These are phyloP conservation scores for Astrocystis sublimbata DNA, from an alignment of 495 filamentous ascomycete genomes.

Conservation along the genomic window DNA sequence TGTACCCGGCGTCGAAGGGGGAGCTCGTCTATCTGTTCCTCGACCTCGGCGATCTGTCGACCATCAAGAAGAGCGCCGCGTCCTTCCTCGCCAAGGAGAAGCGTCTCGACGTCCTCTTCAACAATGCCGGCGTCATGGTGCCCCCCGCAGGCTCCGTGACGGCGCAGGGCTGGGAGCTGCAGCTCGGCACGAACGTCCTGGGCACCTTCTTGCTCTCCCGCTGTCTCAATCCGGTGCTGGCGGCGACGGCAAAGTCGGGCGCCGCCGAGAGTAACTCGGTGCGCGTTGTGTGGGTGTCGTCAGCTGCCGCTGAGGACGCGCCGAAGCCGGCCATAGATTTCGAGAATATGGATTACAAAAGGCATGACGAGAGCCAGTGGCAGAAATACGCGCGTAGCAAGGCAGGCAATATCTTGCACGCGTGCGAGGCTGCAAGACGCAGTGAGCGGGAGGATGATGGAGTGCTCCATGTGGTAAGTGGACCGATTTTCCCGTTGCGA, in stretches of 20 bases:
- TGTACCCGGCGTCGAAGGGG: conserved; percentile 16
- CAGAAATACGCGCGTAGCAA: conserved; percentile 42
- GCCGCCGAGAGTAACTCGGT: conserved; percentile 27
- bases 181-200: conserved; percentile 40
- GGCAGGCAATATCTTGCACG: conserved; percentile 34
- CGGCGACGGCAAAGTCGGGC: conserved; percentile 35
- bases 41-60: conserved; percentile 25
- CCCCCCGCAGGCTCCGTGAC: conserved; percentile 24
- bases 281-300: conserved; percentile 46
- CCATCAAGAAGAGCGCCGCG: conserved; percentile 19
- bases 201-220: conserved; percentile 40
- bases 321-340: conserved; percentile 33
- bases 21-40: conserved; percentile 25
- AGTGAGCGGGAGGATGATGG: conserved; percentile 22
- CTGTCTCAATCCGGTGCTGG: conserved; percentile 45
- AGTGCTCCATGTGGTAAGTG: conserved; percentile 17
- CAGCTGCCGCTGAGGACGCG: conserved; percentile 22
- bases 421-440: conserved; percentile 32
- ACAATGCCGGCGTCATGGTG: conserved; percentile 42
- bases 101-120: conserved; percentile 28
- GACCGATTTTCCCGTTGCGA: too few species aligned
- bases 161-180: conserved; percentile 37
- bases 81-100: conserved; percentile 24
- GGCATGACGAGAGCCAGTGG: neutral
- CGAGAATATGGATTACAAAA: conserved; percentile 36